Conservation (phyloP, 2,329 filamentous ascomycete species). For the Botrytis medusae region DNA sequence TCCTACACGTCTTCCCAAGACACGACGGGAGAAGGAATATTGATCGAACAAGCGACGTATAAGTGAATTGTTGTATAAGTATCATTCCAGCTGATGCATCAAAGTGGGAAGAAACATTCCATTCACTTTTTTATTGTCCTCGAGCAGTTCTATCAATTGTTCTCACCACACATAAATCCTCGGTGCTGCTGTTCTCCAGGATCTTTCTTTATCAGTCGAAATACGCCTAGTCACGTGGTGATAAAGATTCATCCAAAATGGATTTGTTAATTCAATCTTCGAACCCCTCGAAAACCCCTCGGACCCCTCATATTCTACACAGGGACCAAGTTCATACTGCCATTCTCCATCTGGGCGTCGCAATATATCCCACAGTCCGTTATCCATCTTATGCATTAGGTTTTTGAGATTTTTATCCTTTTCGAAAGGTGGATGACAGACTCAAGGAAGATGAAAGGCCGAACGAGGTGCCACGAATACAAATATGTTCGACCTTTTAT, state of each 20-base stretch:
- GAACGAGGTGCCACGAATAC: conserved; percentile 15
- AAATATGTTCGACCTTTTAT: conserved; percentile 11
- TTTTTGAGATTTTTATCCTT: background rate
- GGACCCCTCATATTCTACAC: background rate
- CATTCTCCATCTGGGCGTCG: background rate
- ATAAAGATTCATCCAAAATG: conserved; percentile 1
- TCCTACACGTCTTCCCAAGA: conserved; percentile 14
- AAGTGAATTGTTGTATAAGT: background rate
- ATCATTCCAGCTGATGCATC: accelerated
- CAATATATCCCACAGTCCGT: background rate
- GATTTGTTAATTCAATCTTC: background rate
- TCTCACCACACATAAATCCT: background rate
- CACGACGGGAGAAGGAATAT: background rate
- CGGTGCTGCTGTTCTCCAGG: background rate
- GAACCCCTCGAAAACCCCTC: conserved; percentile 5
- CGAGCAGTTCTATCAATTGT: too few relatives aligned
- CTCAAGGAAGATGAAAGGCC: conserved; percentile 1
- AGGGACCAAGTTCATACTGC: background rate
- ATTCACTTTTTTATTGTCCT: background rate
- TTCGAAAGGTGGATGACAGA: background rate
- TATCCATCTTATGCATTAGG: background rate
- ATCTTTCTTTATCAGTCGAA: background rate
- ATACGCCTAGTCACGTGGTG: conserved; percentile 19
- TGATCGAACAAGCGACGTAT: background rate
- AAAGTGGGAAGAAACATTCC: background rate